A percentile compares a stretch with the other conserved stretches of the same genome.
Evolutionary conservation across 164 flowering plant genomes (phyloP).

Genomic region (Houttuynia cordata): DNA sequence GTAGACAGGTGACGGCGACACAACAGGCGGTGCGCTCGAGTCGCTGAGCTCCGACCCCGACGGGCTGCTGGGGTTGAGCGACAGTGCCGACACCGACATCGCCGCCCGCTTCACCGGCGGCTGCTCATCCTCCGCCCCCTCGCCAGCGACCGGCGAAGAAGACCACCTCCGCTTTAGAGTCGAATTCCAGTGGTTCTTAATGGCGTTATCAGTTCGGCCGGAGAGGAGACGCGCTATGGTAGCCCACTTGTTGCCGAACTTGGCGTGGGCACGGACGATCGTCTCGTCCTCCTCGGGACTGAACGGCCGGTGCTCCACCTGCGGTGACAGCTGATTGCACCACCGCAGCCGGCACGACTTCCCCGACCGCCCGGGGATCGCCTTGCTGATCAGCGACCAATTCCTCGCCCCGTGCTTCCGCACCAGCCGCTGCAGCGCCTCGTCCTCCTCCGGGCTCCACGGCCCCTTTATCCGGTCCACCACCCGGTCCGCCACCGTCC

Average conservation of each 20-base stretch:
- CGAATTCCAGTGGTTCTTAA: slow-evolving; percentile 93
- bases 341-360: slow-evolving; percentile 87
- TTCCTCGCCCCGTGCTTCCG: slow-evolving; percentile 67
- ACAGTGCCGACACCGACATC: slow-evolving; percentile 7
- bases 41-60: slow-evolving; percentile 78
- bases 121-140: background rate
- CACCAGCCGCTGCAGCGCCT: slow-evolving; percentile 45
- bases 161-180: slow-evolving; percentile 71
- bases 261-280: slow-evolving; percentile 63
- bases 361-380: slow-evolving; percentile 86
- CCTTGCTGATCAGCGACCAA: slow-evolving; percentile 81
- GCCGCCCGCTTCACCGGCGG: slow-evolving; percentile 30
- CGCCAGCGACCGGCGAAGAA: slow-evolving; percentile 8
- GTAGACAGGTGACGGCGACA: slow-evolving; percentile 1
- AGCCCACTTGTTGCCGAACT: slow-evolving; percentile 89
- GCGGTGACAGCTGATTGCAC: slow-evolving; percentile 89
- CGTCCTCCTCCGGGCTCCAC: slow-evolving; percentile 94
- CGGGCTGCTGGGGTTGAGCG: slow-evolving; percentile 43
- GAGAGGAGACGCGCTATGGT: slow-evolving; percentile 64
- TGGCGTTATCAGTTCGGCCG: slow-evolving; percentile 88
- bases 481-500: too few relatives aligned
- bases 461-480: slow-evolving; percentile 93
- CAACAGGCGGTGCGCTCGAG: slow-evolving; percentile 25
- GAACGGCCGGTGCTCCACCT: slow-evolving; percentile 75
- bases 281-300: slow-evolving; percentile 67